phyloP scores from a whole-genome alignment of 495 filamentous ascomycete genomes.

The Annulohypoxylon bovei region DNA sequence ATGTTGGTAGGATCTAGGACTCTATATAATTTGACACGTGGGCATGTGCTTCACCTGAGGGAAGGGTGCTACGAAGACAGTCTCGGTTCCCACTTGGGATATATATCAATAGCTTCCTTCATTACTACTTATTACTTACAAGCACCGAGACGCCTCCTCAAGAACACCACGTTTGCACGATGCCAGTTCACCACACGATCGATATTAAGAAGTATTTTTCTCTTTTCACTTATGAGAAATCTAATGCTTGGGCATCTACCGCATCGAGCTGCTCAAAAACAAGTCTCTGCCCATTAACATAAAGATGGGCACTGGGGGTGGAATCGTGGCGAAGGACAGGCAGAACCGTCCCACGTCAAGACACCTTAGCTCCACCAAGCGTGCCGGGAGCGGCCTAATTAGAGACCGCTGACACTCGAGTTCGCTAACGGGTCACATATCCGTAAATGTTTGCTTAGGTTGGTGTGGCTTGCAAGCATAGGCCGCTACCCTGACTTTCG shows the following conservation, averaged over 20 bases:
- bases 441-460: conserved; percentile 16
- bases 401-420: conserved; percentile 14
- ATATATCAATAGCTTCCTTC: neutral
- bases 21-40: no score
- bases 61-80: neutral
- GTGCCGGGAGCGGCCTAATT: conserved; percentile 6
- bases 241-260: conserved; percentile 28
- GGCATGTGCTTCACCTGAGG: neutral
- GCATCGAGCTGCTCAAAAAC: conserved; percentile 23
- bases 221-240: conserved; percentile 21
- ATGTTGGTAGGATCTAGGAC: neutral
- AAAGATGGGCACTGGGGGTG: conserved; percentile 11
- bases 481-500: conserved; percentile 27
- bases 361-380: conserved; percentile 8
- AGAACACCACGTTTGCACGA: neutral
- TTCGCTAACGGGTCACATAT: conserved; percentile 8
- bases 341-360: neutral
- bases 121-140: neutral
- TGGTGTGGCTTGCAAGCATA: conserved; percentile 7
- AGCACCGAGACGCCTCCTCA: neutral
- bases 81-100: conserved; percentile 31
- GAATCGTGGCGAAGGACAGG: conserved; percentile 9
- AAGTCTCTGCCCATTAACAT: conserved; percentile 8
- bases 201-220: conserved; percentile 2
- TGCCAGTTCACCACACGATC: neutral